Percentiles rank a stretch among this genome's conserved stretches.
phyloP scores from a whole-genome alignment of 257 asterid species.

The Asclepias syriaca region DNA sequence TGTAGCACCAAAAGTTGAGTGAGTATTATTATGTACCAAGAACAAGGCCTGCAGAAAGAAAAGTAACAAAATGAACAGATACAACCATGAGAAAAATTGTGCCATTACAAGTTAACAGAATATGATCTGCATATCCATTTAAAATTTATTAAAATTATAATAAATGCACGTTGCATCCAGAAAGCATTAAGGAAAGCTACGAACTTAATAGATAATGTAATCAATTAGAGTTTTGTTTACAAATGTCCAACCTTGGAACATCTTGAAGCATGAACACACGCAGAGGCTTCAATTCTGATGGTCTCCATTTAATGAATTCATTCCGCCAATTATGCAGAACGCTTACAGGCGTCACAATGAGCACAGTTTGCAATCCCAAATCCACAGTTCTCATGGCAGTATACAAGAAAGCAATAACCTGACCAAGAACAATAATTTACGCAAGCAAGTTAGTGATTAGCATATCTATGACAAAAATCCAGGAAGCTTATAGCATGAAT shows the following conservation, averaged over 20 bases:
- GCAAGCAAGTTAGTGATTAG: constrained; percentile 9
- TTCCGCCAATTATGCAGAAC: constrained; percentile 92
- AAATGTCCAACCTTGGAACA: constrained; percentile 64
- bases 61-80: neutral
- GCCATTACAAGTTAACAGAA: neutral
- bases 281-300: constrained; percentile 86
- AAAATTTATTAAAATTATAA: neutral
- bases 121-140: neutral
- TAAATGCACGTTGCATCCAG: neutral
- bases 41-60: neutral
- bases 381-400: constrained; percentile 87
- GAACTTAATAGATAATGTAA: neutral
- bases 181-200: neutral
- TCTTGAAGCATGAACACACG: constrained; percentile 92
- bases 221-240: neutral
- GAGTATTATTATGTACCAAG: neutral
- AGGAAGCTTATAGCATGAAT: neutral
- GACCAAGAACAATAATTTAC: constrained; percentile 24
- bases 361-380: constrained; percentile 82
- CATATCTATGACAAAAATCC: neutral
- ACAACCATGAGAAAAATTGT: neutral
- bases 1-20: neutral
- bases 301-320: constrained; percentile 90
- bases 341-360: constrained; percentile 91
- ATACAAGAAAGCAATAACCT: constrained; percentile 90